A percentile compares a stretch with the other conserved stretches of the same genome.
Conservation (phyloP, 768 basidiomycete genomes). For the Sarcodon sp. region DNA sequence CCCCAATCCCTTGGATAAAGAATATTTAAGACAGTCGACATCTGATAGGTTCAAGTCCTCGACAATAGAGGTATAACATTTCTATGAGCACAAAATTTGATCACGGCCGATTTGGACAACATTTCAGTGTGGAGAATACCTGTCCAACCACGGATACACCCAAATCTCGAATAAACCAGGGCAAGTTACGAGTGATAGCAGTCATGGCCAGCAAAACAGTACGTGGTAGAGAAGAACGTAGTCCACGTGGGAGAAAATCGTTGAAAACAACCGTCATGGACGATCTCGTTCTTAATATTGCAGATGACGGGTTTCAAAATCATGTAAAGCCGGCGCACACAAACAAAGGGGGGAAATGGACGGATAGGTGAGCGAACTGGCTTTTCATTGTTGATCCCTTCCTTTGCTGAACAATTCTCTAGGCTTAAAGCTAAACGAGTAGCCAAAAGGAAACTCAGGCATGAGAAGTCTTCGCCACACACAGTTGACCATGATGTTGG, state of each 20-base stretch:
- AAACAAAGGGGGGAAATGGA: slow-evolving; percentile 63
- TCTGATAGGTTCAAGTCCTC: slow-evolving; percentile 73
- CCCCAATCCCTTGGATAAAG: slow-evolving; percentile 85
- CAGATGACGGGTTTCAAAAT: slow-evolving; percentile 20
- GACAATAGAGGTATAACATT: slow-evolving; percentile 85
- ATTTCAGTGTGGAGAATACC: slow-evolving; percentile 24
- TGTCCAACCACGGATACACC: slow-evolving; percentile 74
- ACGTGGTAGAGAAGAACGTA: no score
- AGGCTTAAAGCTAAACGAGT: slow-evolving; percentile 70
- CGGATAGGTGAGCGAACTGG: slow-evolving; percentile 46
- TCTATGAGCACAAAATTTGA: slow-evolving; percentile 25
- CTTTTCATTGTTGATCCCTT: slow-evolving; percentile 4
- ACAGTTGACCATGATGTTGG: slow-evolving; percentile 13
- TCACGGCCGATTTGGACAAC: neutral
- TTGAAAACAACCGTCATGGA: slow-evolving; percentile 4
- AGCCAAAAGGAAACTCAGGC: slow-evolving; percentile 41
- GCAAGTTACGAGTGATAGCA: slow-evolving; percentile 70
- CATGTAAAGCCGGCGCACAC: slow-evolving; percentile 13
- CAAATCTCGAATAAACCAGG: slow-evolving; percentile 72
- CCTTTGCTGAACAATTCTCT: slow-evolving; percentile 9
- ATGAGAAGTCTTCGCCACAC: slow-evolving; percentile 18
- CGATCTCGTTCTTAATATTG: slow-evolving; percentile 9
- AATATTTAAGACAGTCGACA: slow-evolving; percentile 79
- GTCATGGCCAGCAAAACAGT: slow-evolving; percentile 33
- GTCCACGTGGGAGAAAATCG: no score